Evolutionary conservation across 805 yeast species (phyloP), one percentile per base, ranked within the genome.

Genomic region (Candida vartiovaarae): DNA sequence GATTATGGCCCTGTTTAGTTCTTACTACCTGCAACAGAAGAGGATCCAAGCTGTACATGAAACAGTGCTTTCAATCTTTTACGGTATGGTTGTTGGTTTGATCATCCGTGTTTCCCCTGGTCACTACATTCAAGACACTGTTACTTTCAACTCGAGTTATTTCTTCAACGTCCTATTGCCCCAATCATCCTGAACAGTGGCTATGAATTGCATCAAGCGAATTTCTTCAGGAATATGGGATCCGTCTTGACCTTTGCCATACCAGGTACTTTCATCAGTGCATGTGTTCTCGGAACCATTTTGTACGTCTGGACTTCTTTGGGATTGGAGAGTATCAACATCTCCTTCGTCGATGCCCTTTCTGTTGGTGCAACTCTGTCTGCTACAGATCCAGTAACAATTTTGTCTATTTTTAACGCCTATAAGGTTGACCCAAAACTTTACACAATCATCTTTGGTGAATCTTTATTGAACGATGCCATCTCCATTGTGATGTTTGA

Each of bases 401-500:
- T 93, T 57, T 68, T 93, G 53, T 89, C 98, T 10, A 93, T 93
- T 47, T 93, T 93, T 72, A 93, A 91, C 61, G 93, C 98, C 10
- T 93, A 93, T 67, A 90, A 91, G 65, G 99, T 93, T 32, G 99
- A 93, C 63, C 99, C 99, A 8, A 93, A 95, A 64, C 71, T 93
- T 39, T 93, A 95, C 68, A 95, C 99, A 26, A 89, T 93, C 49
- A 95, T 93, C 50, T 91, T 93, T 63, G 99, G 99, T 40, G 99
- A 93, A 65, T 86, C 96, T 4, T 70, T 93, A 46, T 70, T 93
- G 50, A 93, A 93, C 62, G 99, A 93, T 68, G 99, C 99, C 32
- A 95, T 93, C 47, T 89, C 97, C 52, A 93, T 93, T 61, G 99
- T 93, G 55, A 91, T 93, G 95, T 93, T 93, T 68, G 99, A 93